A percentile compares a stretch with the other conserved stretches of the same genome.
phyloP scores from a whole-genome alignment of 257 asterid species.

The Capsicum pubescens region DNA sequence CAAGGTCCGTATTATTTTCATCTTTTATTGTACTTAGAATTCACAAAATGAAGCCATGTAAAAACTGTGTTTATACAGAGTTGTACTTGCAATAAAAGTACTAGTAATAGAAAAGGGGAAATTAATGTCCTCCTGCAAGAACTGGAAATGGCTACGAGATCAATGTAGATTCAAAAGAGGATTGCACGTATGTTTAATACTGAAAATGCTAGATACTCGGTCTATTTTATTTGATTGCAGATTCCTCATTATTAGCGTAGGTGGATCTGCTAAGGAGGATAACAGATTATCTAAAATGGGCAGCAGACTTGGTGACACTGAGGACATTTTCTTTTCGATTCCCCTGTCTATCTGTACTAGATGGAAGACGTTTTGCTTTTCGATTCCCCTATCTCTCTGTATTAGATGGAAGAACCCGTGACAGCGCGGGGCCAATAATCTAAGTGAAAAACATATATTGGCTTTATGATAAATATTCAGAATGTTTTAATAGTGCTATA shows the following conservation, averaged over 20 bases:
- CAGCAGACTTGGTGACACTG: neutral
- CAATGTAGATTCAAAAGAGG: slow-evolving; percentile 7
- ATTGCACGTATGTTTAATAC: neutral
- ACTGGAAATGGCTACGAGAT: neutral
- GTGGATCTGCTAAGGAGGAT: neutral
- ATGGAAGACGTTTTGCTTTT: neutral
- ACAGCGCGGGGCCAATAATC: no score
- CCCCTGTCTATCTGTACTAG: neutral
- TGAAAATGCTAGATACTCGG: neutral
- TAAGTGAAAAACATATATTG: no score
- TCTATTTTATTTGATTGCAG: neutral
- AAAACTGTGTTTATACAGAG: neutral
- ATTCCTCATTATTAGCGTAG: neutral
- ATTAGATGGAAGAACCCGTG: no score
- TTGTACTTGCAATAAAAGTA: no score
- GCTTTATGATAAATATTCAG: no score
- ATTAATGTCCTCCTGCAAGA: neutral
- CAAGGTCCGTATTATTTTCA: neutral
- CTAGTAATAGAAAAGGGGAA: no score
- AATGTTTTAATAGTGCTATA: no score
- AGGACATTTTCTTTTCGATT: neutral
- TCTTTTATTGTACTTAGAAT: neutral
- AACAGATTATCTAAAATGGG: neutral
- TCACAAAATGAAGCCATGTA: neutral
- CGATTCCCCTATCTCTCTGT: no score